phyloP scores from a whole-genome alignment of 164 flowering plant species.

The Stephania yunnanensis region DNA sequence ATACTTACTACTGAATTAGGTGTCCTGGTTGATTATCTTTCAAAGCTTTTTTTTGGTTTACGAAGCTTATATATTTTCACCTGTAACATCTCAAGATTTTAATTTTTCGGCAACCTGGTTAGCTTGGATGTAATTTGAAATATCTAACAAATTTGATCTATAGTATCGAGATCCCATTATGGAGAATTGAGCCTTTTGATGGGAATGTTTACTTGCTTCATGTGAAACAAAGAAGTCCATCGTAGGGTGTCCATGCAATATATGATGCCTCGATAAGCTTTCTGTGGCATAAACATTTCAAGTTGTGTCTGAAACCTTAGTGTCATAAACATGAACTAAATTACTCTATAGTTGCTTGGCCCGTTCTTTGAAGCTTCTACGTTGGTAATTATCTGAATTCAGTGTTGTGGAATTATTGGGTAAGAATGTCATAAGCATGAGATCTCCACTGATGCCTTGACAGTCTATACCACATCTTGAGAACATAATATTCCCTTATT shows the following conservation, averaged over 20 bases:
- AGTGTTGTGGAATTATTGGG: background rate
- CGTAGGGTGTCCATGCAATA: background rate
- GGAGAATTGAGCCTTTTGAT: background rate
- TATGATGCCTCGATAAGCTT: background rate
- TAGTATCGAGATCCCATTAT: background rate
- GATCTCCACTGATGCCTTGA: background rate
- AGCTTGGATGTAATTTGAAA: background rate
- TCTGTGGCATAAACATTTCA: background rate
- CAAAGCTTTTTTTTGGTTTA: no score
- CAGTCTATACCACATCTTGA: background rate
- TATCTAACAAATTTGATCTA: background rate
- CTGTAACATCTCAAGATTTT: background rate
- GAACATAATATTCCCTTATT: background rate
- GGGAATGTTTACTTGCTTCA: no score
- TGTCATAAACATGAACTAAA: background rate
- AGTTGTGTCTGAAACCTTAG: background rate
- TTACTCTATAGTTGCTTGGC: background rate
- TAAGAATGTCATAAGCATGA: background rate
- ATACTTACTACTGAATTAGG: background rate
- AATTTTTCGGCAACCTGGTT: background rate
- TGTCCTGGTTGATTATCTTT: no score
- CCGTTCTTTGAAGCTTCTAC: background rate
- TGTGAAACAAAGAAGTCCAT: background rate
- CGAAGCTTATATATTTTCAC: background rate
- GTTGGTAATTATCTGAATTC: background rate